Percentiles rank a stretch among this genome's conserved stretches.
Conservation (phyloP, 2,329 filamentous ascomycete genomes). For the Volutella citrinella region DNA sequence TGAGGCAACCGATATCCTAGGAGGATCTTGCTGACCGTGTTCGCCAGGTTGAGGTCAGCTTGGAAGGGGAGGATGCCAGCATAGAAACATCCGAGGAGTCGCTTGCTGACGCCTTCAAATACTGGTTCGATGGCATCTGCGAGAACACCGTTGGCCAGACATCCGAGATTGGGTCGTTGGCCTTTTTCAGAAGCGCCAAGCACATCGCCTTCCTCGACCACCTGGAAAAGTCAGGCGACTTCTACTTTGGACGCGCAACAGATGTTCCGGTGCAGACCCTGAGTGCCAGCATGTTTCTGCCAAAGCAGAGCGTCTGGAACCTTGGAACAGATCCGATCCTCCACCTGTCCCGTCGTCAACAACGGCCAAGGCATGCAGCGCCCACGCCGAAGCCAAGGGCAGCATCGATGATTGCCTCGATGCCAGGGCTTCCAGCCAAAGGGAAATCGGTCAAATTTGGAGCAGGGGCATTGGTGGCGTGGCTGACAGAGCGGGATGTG, state of each 20-base stretch:
- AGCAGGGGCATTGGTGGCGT: constrained; percentile 27
- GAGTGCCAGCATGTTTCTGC: constrained; percentile 51
- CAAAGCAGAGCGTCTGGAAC: constrained; percentile 49
- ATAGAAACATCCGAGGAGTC: constrained; percentile 20
- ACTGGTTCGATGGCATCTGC: constrained; percentile 39
- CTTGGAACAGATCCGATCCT: constrained; percentile 37
- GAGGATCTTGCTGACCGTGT: constrained; percentile 17
- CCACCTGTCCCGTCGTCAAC: constrained; percentile 3
- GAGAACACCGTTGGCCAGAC: constrained; percentile 50
- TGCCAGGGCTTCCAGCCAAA: too few species aligned
- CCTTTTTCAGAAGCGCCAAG: constrained; percentile 47
- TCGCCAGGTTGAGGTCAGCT: constrained; percentile 8
- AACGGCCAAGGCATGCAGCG: constrained; percentile 20
- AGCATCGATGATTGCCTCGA: too few species aligned
- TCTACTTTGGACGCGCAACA: constrained; percentile 45
- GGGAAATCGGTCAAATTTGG: too few species aligned
- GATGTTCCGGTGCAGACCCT: constrained; percentile 53
- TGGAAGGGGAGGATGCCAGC: constrained; percentile 14
- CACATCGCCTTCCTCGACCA: constrained; percentile 48
- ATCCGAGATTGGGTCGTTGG: constrained; percentile 52
- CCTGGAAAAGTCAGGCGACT: constrained; percentile 46
- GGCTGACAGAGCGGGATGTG: constrained; percentile 34
- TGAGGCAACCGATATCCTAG: constrained; percentile 18
- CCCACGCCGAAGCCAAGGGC: constrained; percentile 24
- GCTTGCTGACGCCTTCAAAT: constrained; percentile 27